phyloP scores from a whole-genome alignment of 2,329 filamentous ascomycete species.

The Xylariaceae sp. region DNA sequence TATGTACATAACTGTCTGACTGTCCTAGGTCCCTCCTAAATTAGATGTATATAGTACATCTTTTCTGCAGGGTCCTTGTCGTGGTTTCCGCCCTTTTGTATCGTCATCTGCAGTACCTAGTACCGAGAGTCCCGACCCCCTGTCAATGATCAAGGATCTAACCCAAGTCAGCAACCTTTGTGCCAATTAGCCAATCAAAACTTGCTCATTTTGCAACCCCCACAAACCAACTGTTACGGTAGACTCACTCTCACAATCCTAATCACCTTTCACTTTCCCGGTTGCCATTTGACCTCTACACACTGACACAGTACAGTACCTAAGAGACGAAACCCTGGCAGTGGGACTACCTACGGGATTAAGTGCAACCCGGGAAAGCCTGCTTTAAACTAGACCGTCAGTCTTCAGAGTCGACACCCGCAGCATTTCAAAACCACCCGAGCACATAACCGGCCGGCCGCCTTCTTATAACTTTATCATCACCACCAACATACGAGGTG shows the following conservation, averaged over 20 bases:
- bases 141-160: constrained; percentile 25
- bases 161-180: constrained; percentile 31
- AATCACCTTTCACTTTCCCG: constrained; percentile 27
- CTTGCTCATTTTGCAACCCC: constrained; percentile 45
- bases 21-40: neutral
- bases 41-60: neutral
- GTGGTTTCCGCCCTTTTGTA: constrained; percentile 2
- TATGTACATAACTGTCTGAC: neutral
- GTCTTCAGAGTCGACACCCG: neutral
- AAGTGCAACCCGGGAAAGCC: neutral
- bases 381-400: neutral
- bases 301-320: neutral
- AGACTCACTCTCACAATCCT: constrained; percentile 26
- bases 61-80: neutral
- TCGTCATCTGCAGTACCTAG: constrained; percentile 12
- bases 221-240: constrained; percentile 25
- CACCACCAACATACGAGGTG: neutral
- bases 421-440: neutral
- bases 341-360: neutral
- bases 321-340: neutral
- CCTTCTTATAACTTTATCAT: neutral
- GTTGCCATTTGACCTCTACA: neutral
- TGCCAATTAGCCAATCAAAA: constrained; percentile 46
- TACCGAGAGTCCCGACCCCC: neutral
- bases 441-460: neutral